Percentiles rank a stretch among this genome's conserved stretches.
phyloP scores from a whole-genome alignment of 202 grass and related monocot genomes.

The Musa balbisiana region DNA sequence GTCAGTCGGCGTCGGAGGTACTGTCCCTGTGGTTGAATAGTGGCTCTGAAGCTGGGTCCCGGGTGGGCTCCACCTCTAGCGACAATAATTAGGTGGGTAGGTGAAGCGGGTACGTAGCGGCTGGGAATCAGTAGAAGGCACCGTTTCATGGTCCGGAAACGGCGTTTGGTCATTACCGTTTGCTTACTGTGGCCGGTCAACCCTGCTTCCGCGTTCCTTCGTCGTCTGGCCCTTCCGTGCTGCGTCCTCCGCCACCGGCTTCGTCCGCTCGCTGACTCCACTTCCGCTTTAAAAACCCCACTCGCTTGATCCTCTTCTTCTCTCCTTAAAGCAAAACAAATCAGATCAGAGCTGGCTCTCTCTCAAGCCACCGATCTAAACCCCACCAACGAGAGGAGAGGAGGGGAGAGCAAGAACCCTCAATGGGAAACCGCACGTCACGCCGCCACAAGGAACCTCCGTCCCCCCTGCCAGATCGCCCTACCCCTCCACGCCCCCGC shows the following conservation, averaged over 20 bases:
- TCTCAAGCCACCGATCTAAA: background rate
- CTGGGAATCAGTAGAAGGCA: no score
- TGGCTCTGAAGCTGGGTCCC: no score
- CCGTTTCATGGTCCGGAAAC: no score
- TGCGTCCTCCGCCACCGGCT: background rate
- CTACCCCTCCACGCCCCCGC: slow-evolving; percentile 28
- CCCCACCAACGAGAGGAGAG: background rate
- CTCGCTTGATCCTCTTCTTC: background rate
- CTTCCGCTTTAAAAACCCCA: background rate
- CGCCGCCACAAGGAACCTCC: slow-evolving; percentile 11
- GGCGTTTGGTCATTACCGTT: background rate
- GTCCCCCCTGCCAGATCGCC: slow-evolving; percentile 15
- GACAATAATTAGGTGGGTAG: no score
- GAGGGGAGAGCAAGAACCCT: background rate
- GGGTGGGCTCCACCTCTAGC: no score
- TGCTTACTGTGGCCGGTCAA: background rate
- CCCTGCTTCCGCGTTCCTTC: background rate
- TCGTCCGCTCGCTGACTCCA: background rate
- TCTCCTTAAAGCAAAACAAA: background rate
- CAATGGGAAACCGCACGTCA: slow-evolving; percentile 15
- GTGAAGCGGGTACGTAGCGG: no score
- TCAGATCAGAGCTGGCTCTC: background rate
- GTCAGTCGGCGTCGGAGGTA: no score
- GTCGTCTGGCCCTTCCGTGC: background rate
- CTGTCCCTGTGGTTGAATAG: no score